A percentile compares a stretch with the other conserved stretches of the same genome.
Conservation (phyloP, 192 early-diverging fungal genomes). For the Coemansia sp. region DNA sequence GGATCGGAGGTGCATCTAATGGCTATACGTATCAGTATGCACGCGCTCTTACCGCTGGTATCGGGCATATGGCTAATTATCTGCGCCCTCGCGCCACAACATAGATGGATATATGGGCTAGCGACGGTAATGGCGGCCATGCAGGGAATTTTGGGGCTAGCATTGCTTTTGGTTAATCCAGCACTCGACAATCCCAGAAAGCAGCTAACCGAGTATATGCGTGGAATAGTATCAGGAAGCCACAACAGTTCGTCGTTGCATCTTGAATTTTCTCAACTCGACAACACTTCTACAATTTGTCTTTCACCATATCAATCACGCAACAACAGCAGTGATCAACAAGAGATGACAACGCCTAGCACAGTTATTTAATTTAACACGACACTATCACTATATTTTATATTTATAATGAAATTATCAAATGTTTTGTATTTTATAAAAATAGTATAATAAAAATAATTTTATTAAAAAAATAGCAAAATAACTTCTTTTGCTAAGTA, state of each 20-base stretch:
- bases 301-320: slow-evolving; percentile 43
- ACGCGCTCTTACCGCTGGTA: slow-evolving; percentile 13
- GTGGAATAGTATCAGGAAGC: not conserved
- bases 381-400: too few species aligned
- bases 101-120: slow-evolving; percentile 22
- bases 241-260: not conserved
- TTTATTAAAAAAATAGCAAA: too few species aligned
- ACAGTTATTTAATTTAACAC: too few species aligned
- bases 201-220: not conserved
- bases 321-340: not conserved
- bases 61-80: slow-evolving; percentile 19
- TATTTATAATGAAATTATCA: too few species aligned
- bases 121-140: slow-evolving; percentile 10
- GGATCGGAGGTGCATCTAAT: slow-evolving; percentile 1
- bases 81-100: slow-evolving; percentile 8
- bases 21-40: slow-evolving; percentile 10
- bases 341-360: too few species aligned
- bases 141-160: slow-evolving; percentile 20
- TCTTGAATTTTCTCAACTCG: slow-evolving; percentile 25
- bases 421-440: too few species aligned
- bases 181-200: slow-evolving; percentile 15
- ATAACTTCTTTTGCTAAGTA: too few species aligned
- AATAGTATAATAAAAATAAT: too few species aligned
- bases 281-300: slow-evolving; percentile 29
- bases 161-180: slow-evolving; percentile 14